These are phyloP conservation scores for Trametes sanguinea DNA, from an alignment of 768 basidiomycete species.

Conservation along the genomic window DNA sequence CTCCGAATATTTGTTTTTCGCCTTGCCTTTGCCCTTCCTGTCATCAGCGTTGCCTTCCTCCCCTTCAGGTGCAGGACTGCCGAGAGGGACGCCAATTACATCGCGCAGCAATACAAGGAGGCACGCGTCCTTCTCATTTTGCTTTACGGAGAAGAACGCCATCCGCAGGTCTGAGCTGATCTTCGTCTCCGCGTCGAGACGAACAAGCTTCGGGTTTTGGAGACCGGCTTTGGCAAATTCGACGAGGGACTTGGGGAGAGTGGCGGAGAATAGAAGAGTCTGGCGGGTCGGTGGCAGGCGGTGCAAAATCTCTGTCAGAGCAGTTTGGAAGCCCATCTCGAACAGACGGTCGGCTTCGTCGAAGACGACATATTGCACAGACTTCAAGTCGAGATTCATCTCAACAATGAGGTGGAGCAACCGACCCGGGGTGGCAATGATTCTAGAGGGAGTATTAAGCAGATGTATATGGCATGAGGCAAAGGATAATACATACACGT, in stretches of 20 bases:
- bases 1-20: conserved; percentile 44
- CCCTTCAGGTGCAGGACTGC: conserved; percentile 34
- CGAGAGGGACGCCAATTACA: conserved; percentile 79
- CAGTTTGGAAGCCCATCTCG: conserved; percentile 95
- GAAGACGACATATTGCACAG: conserved; percentile 89
- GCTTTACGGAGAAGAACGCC: conserved; percentile 92
- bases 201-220: conserved; percentile 89
- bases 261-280: conserved; percentile 94
- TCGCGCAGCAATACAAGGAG: conserved; percentile 83
- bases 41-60: conserved; percentile 33
- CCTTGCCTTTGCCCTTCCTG: conserved; percentile 53
- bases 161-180: conserved; percentile 92
- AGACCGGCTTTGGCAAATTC: conserved; percentile 99
- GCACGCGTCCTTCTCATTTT: conserved; percentile 92
- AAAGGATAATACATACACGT: conserved; percentile 66
- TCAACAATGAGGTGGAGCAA: conserved; percentile 95
- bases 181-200: conserved; percentile 95
- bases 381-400: conserved; percentile 90
- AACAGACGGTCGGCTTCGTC: conserved; percentile 99
- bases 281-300: conserved; percentile 87
- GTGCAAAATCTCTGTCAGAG: conserved; percentile 87
- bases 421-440: conserved; percentile 97
- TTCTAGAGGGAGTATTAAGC: conserved; percentile 47
- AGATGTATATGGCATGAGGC: neutral
- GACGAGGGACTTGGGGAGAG: conserved; percentile 91